phyloP scores from a whole-genome alignment of 192 early-diverging fungal genomes.

The Podila minutissima region DNA sequence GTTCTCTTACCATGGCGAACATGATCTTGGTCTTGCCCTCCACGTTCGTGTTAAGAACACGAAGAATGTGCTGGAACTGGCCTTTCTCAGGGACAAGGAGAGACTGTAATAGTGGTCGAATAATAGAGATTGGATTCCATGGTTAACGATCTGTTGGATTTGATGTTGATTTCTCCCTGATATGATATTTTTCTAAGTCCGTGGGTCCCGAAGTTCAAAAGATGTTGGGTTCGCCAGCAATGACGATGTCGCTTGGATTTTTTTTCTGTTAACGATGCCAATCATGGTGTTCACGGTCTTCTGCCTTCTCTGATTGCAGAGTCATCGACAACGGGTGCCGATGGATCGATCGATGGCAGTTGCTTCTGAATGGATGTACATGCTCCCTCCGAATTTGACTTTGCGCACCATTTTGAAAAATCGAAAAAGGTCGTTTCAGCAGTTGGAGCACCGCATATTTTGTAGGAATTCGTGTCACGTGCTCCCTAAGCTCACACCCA shows the following conservation, averaged over 20 bases:
- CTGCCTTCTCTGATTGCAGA: neutral
- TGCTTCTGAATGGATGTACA: neutral
- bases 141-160: constrained; percentile 24
- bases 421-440: neutral
- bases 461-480: neutral
- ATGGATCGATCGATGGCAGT: constrained; percentile 2
- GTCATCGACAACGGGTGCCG: neutral
- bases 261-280: too few relatives aligned
- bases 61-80: constrained; percentile 97
- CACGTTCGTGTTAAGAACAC: constrained; percentile 99
- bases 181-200: neutral
- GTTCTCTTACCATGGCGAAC: constrained; percentile 79
- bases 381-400: neutral
- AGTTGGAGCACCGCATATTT: neutral
- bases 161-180: neutral
- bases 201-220: too few relatives aligned
- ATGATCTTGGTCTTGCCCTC: constrained; percentile 94
- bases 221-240: neutral
- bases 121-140: constrained; percentile 23
- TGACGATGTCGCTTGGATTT: neutral
- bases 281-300: neutral
- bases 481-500: too few relatives aligned
- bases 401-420: constrained; percentile 6
- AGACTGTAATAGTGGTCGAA: constrained; percentile 62
- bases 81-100: constrained; percentile 91